These are phyloP conservation scores for Leccinum rimulosum DNA, from an alignment of 768 basidiomycete genomes.

Conservation along the genomic window DNA sequence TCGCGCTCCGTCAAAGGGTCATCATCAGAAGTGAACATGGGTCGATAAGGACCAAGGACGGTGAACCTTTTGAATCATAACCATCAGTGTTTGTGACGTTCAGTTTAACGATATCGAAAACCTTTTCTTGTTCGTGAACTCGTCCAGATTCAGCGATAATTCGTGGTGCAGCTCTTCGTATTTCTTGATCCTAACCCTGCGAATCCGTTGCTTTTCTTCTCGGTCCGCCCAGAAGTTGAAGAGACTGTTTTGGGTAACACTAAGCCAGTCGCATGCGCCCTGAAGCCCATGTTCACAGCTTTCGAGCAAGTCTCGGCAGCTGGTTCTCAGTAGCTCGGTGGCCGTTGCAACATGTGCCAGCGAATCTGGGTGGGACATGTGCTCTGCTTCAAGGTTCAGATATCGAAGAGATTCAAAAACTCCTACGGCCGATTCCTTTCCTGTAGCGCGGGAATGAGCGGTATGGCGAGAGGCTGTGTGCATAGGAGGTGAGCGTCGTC, in stretches of 20 bases:
- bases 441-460: constrained; percentile 30
- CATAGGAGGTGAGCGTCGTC: constrained; percentile 10
- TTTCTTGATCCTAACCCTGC: constrained; percentile 36
- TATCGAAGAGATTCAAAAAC: constrained; percentile 74
- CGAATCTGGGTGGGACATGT: constrained; percentile 48
- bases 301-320: constrained; percentile 54
- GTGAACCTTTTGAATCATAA: constrained; percentile 33
- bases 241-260: constrained; percentile 34
- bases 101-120: constrained; percentile 22
- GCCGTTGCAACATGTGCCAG: constrained; percentile 42
- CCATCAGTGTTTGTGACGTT: background rate
- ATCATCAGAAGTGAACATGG: constrained; percentile 42
- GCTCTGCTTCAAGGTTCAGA: constrained; percentile 60
- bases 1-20: constrained; percentile 32
- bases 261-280: constrained; percentile 52
- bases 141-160: constrained; percentile 38
- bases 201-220: constrained; percentile 29
- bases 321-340: constrained; percentile 44
- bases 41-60: constrained; percentile 62
- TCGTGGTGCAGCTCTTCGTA: constrained; percentile 37
- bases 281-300: constrained; percentile 40
- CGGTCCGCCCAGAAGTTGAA: constrained; percentile 38
- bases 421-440: constrained; percentile 50
- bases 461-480: constrained; percentile 21
- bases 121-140: constrained; percentile 53